These are phyloP conservation scores for Cymodocea nodosa DNA, from an alignment of 116 monocot genomes.

Conservation along the genomic window DNA sequence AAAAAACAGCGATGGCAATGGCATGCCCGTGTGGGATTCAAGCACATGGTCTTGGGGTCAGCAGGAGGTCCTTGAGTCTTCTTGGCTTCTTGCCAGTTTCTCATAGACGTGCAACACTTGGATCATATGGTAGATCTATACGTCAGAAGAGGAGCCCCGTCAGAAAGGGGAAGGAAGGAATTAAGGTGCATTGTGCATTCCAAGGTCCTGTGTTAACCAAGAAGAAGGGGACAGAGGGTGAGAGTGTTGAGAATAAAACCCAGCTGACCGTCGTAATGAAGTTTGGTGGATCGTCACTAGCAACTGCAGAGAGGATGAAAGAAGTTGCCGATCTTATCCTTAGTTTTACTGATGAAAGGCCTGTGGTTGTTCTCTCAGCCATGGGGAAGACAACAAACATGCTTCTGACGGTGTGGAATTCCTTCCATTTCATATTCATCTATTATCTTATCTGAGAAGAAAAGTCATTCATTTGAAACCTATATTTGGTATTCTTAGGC, in stretches of 20 bases:
- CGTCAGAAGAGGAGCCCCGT: conserved; percentile 6
- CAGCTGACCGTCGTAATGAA: conserved; percentile 84
- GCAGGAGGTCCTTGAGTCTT: background rate
- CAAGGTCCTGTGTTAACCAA: conserved; percentile 14
- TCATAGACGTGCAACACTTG: background rate
- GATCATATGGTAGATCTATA: conserved; percentile 9
- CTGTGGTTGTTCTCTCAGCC: conserved; percentile 81
- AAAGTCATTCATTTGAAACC: background rate
- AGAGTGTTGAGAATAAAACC: background rate
- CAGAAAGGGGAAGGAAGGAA: conserved; percentile 10
- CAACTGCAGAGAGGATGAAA: conserved; percentile 82
- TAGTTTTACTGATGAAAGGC: conserved; percentile 67
- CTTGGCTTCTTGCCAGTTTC: background rate
- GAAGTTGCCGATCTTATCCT: conserved; percentile 74
- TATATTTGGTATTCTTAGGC: conserved; percentile 45
- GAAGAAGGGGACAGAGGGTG: conserved; percentile 18
- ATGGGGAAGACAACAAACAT: conserved; percentile 97
- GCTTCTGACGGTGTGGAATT: conserved; percentile 46
- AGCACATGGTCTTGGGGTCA: conserved; percentile 1
- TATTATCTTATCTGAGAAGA: background rate
- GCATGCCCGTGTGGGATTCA: background rate
- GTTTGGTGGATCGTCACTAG: conserved; percentile 86
- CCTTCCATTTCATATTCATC: background rate
- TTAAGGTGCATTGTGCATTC: conserved; percentile 38
- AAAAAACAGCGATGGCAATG: too few species aligned